A percentile compares a stretch with the other conserved stretches of the same genome.
These are phyloP conservation scores for Magnusiomyces fungicola DNA, from an alignment of 1,139 yeast species.

Conservation along the genomic window DNA sequence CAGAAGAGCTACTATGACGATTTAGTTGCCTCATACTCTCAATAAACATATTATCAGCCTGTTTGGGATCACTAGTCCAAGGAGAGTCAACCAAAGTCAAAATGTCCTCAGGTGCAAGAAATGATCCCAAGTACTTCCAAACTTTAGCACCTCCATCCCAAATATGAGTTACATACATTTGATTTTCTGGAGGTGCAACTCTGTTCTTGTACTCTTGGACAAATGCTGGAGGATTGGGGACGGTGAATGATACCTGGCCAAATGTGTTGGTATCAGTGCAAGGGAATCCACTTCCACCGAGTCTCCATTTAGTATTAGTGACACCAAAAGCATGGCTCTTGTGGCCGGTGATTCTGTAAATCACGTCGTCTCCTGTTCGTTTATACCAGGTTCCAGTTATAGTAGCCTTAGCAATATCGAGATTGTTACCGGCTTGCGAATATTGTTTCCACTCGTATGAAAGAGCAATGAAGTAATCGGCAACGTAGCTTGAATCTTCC, in stretches of 20 bases:
- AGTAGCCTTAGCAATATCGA: not conserved
- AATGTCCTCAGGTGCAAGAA: slow-evolving; percentile 9
- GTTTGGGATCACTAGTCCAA: not conserved
- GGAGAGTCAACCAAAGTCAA: not conserved
- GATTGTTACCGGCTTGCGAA: not conserved
- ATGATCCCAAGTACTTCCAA: slow-evolving; percentile 6
- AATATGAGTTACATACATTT: slow-evolving; percentile 5
- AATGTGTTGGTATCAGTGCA: slow-evolving; percentile 1
- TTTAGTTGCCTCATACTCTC: not conserved
- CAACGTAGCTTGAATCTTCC: slow-evolving; percentile 6
- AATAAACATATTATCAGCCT: not conserved
- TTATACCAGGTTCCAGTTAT: slow-evolving; percentile 3
- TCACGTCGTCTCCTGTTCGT: slow-evolving; percentile 10
- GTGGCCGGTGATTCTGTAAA: slow-evolving; percentile 10
- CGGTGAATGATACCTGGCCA: not conserved
- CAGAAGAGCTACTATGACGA: no score
- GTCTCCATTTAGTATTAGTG: slow-evolving; percentile 2
- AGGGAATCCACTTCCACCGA: slow-evolving; percentile 5
- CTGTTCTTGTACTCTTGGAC: not conserved
- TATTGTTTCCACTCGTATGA: slow-evolving; percentile 10
- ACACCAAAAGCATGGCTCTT: slow-evolving; percentile 9
- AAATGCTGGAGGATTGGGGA: slow-evolving; percentile 1
- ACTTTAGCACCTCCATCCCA: slow-evolving; percentile 7
- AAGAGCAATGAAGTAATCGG: slow-evolving; percentile 7
- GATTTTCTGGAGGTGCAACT: slow-evolving; percentile 3